Evolutionary conservation across 106 monocot genomes (phyloP), one percentile per base, ranked within the genome.

Genomic region (Hemerocallis citrina): DNA sequence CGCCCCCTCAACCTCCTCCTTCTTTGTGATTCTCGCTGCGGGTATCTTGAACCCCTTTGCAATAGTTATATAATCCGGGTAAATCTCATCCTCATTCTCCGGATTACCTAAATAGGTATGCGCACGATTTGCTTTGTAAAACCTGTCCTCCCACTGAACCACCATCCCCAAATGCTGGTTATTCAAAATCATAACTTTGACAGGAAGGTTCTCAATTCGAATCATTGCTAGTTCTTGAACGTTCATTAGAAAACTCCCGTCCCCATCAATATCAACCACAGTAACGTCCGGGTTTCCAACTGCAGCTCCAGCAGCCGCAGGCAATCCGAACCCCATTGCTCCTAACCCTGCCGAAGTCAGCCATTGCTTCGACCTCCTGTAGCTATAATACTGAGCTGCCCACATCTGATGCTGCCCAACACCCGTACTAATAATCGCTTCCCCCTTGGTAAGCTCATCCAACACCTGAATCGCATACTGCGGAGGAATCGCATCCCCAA

Each of bases 391-490:
- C 41, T 92, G 86, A 12, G 92, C 87, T 2, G 92, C 80, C 92
- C 92, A 92, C 92, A 92, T 92, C 59, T 87, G 92, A 34, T 87
- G 86, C 70, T 92, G 92, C 22, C 92, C 92, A 19, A 87, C 92
- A 21, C 92, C 92, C 5, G 92, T 87, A 34, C 65, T 71, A 35
- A 89, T 80, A 29, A 95, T 83, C 7, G 94, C 89, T 59, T 89
- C 89, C 1, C 94, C 83, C 11, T 78, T 68, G 1, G 94, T 95
- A 42, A 95, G 64, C 62, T 95, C 89, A 57, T 78, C 72, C 16
- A 95, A 66, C 54, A 86, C 52, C 67, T 78, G 64, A 24, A 95
- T 95, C 0, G 94, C 89, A 58, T 83, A 86, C 50, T 95, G 94
- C 0, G 94, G 94, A 23, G 79, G 77, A 23, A 94, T 89, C 11